Conservation (phyloP, 225 moss, liverwort and hornwort species). For the Straminergon stramineum region DNA sequence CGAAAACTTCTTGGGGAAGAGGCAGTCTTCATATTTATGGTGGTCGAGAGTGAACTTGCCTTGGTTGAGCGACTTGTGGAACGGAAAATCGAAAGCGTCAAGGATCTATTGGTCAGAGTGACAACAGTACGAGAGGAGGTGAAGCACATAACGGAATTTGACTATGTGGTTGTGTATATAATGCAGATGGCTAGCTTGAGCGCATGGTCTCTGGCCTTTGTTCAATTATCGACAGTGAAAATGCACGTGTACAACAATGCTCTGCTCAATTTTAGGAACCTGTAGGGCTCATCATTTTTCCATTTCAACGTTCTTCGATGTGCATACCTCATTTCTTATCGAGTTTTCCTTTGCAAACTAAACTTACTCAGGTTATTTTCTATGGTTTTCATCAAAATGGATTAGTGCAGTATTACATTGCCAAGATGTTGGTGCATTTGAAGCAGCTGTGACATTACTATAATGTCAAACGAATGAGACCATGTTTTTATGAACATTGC, state of each 20-base stretch:
- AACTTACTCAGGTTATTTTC: neutral
- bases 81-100: slow-evolving; percentile 80
- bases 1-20: slow-evolving; percentile 75
- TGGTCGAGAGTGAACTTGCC: slow-evolving; percentile 82
- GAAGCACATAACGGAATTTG: slow-evolving; percentile 75
- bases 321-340: slow-evolving; percentile 21
- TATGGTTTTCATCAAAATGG: slow-evolving; percentile 7
- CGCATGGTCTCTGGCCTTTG: slow-evolving; percentile 79
- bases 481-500: neutral
- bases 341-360: slow-evolving; percentile 6
- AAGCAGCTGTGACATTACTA: neutral
- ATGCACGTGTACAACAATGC: slow-evolving; percentile 58
- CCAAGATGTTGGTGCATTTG: neutral
- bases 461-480: neutral
- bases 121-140: slow-evolving; percentile 93
- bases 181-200: slow-evolving; percentile 91
- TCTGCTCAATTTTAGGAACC: slow-evolving; percentile 27
- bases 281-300: slow-evolving; percentile 4
- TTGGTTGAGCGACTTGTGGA: slow-evolving; percentile 86
- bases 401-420: neutral
- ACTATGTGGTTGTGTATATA: slow-evolving; percentile 96
- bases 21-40: slow-evolving; percentile 89
- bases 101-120: slow-evolving; percentile 80
- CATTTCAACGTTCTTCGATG: slow-evolving; percentile 9
- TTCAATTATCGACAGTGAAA: slow-evolving; percentile 91